Conservation (phyloP, 2,329 filamentous ascomycete species). For the Colletotrichum plurivorum region DNA sequence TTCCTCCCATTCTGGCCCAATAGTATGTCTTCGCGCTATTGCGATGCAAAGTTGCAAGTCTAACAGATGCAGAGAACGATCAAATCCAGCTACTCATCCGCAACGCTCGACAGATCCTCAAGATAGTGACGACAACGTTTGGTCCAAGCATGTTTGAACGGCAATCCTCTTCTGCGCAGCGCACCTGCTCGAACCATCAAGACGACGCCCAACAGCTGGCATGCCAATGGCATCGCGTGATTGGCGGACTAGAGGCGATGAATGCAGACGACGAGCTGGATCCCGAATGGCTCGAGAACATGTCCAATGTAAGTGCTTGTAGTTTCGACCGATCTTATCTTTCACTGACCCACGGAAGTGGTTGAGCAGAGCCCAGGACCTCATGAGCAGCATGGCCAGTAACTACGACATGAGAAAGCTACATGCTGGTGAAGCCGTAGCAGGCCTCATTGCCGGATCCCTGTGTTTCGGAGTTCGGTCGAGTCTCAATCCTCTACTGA, state of each 20-base stretch:
- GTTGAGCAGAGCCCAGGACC: slow-evolving; percentile 78
- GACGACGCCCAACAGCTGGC: slow-evolving; percentile 71
- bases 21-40: slow-evolving; percentile 58
- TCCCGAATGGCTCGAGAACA: slow-evolving; percentile 58
- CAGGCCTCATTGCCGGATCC: slow-evolving; percentile 41
- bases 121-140: slow-evolving; percentile 83
- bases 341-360: slow-evolving; percentile 61
- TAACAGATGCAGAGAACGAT: slow-evolving; percentile 58
- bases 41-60: background rate
- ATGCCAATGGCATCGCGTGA: slow-evolving; percentile 75
- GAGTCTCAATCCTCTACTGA: slow-evolving; percentile 59
- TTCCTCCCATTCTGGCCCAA: slow-evolving; percentile 84
- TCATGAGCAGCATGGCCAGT: slow-evolving; percentile 91
- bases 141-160: slow-evolving; percentile 60
- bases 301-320: slow-evolving; percentile 55
- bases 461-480: slow-evolving; percentile 39
- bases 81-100: slow-evolving; percentile 78
- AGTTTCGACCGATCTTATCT: background rate
- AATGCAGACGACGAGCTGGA: slow-evolving; percentile 47
- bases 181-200: slow-evolving; percentile 53
- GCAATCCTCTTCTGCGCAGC: slow-evolving; percentile 40
- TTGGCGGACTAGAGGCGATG: slow-evolving; percentile 34
- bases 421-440: slow-evolving; percentile 58
- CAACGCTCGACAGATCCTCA: slow-evolving; percentile 86
- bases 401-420: slow-evolving; percentile 86